Conservation (phyloP, 202 grass and related monocot species). For the Musa balbisiana region DNA sequence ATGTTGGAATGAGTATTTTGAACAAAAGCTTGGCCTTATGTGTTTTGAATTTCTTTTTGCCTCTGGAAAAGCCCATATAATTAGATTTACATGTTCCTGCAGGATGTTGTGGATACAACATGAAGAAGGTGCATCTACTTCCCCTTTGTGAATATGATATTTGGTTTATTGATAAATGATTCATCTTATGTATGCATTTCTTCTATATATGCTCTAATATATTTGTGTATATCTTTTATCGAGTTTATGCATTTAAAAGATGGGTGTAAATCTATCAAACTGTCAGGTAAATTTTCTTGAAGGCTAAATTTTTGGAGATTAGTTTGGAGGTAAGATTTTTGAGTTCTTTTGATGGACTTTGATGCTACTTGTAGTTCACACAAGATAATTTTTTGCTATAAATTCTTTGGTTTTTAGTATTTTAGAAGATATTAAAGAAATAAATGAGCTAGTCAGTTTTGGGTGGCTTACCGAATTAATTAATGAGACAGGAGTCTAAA, state of each 20-base stretch:
- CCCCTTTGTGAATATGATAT: constrained; percentile 8
- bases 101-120: constrained; percentile 84
- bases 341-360: not conserved
- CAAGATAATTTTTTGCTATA: no score
- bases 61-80: not conserved
- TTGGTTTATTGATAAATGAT: not conserved
- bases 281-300: not conserved
- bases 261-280: not conserved
- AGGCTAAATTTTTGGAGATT: not conserved
- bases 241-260: not conserved
- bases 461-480: no score
- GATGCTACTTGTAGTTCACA: not conserved
- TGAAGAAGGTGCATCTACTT: constrained; percentile 59
- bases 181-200: not conserved
- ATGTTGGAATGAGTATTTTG: not conserved
- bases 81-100: constrained; percentile 22
- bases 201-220: not conserved
- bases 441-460: no score
- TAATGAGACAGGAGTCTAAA: no score
- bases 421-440: no score
- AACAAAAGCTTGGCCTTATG: not conserved
- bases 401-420: no score
- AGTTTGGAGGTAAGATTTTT: not conserved
- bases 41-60: not conserved
- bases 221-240: not conserved